phyloP scores from a whole-genome alignment of 192 early-diverging fungal species.

The Entomortierella lignicola region DNA sequence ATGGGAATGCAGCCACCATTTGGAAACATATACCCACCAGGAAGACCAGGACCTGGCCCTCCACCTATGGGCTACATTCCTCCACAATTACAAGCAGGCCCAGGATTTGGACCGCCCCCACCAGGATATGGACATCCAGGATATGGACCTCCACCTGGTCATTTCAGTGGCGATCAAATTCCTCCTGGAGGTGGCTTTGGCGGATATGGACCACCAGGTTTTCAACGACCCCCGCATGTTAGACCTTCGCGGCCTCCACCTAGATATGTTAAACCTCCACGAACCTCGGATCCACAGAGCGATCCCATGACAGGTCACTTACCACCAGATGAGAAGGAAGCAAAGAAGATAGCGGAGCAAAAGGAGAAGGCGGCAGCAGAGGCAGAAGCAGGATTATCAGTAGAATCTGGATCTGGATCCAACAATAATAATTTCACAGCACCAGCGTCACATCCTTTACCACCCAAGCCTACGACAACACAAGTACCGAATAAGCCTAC shows the following conservation, averaged over 20 bases:
- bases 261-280: constrained; percentile 31
- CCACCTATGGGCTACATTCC: constrained; percentile 17
- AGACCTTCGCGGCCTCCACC: constrained; percentile 28
- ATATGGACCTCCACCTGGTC: constrained; percentile 11
- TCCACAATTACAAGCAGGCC: constrained; percentile 14
- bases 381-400: not conserved
- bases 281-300: constrained; percentile 42
- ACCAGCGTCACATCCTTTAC: constrained; percentile 29
- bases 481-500: constrained; percentile 13
- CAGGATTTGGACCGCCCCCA: constrained; percentile 4
- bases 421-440: not conserved
- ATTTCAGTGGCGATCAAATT: not conserved
- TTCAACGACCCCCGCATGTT: not conserved
- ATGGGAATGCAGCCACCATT: constrained; percentile 21
- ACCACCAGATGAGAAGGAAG: constrained; percentile 45
- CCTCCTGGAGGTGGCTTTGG: constrained; percentile 10
- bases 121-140: constrained; percentile 1
- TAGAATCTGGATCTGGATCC: not conserved
- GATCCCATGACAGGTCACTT: constrained; percentile 54
- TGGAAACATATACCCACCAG: constrained; percentile 19
- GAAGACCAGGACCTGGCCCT: constrained; percentile 23
- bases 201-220: constrained; percentile 21
- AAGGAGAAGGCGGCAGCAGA: not conserved
- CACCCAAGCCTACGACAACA: constrained; percentile 27
- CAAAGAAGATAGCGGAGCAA: constrained; percentile 9